Percentiles rank a stretch among this genome's conserved stretches.
phyloP scores from a whole-genome alignment of 176 grass and related monocot genomes.

The Cocos nucifera region DNA sequence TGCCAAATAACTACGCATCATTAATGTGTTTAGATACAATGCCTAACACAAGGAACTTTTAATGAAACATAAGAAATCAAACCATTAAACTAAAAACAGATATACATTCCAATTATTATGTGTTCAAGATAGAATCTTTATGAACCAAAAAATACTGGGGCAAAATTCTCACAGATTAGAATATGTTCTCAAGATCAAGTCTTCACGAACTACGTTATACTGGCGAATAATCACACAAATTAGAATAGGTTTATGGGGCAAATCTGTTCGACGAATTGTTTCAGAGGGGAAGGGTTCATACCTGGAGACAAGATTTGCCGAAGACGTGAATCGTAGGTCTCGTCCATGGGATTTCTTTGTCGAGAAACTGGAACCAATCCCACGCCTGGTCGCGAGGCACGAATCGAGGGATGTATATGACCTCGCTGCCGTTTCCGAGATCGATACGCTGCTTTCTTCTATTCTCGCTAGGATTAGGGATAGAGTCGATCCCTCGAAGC shows the following conservation, averaged over 20 bases:
- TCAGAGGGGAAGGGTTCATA: not conserved
- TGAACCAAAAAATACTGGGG: not conserved
- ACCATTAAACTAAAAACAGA: not conserved
- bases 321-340: constrained; percentile 56
- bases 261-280: no score
- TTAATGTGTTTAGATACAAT: no score
- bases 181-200: no score
- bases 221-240: no score
- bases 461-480: not conserved
- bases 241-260: no score
- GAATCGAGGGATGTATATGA: constrained; percentile 54
- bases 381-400: constrained; percentile 48
- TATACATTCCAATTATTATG: not conserved
- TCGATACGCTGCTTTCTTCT: constrained; percentile 27
- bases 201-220: no score
- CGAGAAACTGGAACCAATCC: constrained; percentile 60
- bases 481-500: constrained; percentile 22
- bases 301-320: constrained; percentile 50
- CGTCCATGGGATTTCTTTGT: constrained; percentile 62
- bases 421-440: constrained; percentile 63
- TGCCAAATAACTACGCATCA: no score
- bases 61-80: not conserved
- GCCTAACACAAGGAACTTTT: no score
- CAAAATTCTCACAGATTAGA: no score
- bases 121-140: not conserved